These are phyloP conservation scores for Phaffia australis DNA, from an alignment of 768 basidiomycete genomes.

Conservation along the genomic window DNA sequence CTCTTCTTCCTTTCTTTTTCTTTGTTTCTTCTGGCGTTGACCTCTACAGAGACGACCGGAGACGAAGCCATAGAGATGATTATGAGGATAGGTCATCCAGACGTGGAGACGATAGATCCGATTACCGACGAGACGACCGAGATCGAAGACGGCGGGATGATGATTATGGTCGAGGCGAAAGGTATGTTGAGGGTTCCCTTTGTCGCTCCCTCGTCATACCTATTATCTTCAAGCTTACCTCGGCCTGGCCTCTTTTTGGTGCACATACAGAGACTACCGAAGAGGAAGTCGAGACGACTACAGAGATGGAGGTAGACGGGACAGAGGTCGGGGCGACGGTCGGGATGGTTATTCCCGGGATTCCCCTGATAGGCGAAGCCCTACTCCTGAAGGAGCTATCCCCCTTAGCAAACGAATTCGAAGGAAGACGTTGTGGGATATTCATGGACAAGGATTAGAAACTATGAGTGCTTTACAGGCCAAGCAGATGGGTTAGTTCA, in stretches of 20 bases:
- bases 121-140: constrained; percentile 1
- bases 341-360: constrained; percentile 42
- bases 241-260: no score
- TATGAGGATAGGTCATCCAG: constrained; percentile 2
- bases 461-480: constrained; percentile 90
- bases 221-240: no score
- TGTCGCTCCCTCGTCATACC: no score
- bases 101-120: background rate
- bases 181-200: no score
- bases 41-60: background rate
- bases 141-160: background rate
- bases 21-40: no score
- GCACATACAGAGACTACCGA: background rate
- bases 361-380: constrained; percentile 69
- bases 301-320: constrained; percentile 36
- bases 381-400: constrained; percentile 74
- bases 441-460: constrained; percentile 89
- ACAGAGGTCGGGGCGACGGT: constrained; percentile 41
- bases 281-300: constrained; percentile 30
- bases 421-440: constrained; percentile 90
- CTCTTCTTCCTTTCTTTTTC: no score
- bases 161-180: background rate
- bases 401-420: constrained; percentile 76
- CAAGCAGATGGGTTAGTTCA: constrained; percentile 77
- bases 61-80: background rate